Conservation (phyloP, 345 rosid genomes). For the Toxicodendron radicans region DNA sequence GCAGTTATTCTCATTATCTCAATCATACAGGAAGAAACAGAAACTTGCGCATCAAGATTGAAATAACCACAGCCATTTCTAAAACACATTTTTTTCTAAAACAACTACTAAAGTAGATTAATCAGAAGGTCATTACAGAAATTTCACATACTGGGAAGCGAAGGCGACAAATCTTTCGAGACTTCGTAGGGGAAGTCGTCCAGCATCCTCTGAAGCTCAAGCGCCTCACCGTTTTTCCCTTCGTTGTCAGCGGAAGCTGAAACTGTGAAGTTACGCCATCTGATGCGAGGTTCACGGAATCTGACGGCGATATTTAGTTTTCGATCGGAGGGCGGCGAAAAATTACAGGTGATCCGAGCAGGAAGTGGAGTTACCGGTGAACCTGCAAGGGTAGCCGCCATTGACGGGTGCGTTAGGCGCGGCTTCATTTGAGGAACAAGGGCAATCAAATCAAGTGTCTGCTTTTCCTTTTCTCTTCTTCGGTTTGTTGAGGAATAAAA, state of each 20-base stretch:
- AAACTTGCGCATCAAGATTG: conserved; percentile 74
- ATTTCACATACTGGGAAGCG: conserved; percentile 60
- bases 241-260: conserved; percentile 29
- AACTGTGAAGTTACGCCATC: conserved; percentile 24
- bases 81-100: too few relatives aligned
- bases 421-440: not conserved
- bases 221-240: conserved; percentile 28
- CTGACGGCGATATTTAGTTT: conserved; percentile 7
- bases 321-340: conserved; percentile 28
- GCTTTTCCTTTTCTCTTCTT: too few relatives aligned
- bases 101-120: too few relatives aligned
- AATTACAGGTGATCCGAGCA: conserved; percentile 29
- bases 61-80: conserved; percentile 1
- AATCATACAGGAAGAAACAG: conserved; percentile 89
- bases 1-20: conserved; percentile 99
- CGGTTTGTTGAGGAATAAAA: too few relatives aligned
- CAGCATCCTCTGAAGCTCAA: conserved; percentile 38
- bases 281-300: conserved; percentile 22
- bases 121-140: not conserved
- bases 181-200: conserved; percentile 31
- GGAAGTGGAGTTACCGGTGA: conserved; percentile 27
- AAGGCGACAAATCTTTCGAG: conserved; percentile 34
- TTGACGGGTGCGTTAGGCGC: conserved; percentile 17
- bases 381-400: conserved; percentile 47
- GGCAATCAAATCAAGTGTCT: not conserved